A percentile compares a stretch with the other conserved stretches of the same genome.
Evolutionary conservation across 345 rosid genomes (phyloP).

Genomic region (Fremontodendron californicum): DNA sequence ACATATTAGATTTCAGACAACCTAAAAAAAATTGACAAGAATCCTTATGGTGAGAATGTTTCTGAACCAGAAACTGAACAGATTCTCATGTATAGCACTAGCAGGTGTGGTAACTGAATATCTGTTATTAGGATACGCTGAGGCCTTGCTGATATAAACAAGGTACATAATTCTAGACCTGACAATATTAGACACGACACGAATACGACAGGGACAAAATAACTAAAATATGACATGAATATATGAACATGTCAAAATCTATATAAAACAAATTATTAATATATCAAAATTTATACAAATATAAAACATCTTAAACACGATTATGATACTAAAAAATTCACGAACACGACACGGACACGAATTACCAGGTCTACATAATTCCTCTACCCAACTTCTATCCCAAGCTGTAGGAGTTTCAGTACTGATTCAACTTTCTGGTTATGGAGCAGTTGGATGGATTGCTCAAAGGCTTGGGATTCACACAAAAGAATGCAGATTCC

Average conservation of each 20-base stretch:
- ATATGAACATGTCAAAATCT: too few relatives aligned
- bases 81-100: conserved; percentile 82
- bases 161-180: conserved; percentile 48
- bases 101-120: conserved; percentile 87
- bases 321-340: too few relatives aligned
- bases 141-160: conserved; percentile 80
- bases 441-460: conserved; percentile 3
- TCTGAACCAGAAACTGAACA: conserved; percentile 62
- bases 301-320: too few relatives aligned
- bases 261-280: too few relatives aligned
- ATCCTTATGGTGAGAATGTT: conserved; percentile 11
- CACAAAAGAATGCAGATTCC: conserved; percentile 38
- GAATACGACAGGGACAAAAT: too few relatives aligned
- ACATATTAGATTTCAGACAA: not conserved
- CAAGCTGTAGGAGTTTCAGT: not conserved
- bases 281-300: too few relatives aligned
- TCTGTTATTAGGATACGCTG: conserved; percentile 70
- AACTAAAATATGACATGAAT: too few relatives aligned
- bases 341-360: too few relatives aligned
- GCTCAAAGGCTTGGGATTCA: conserved; percentile 7
- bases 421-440: not conserved
- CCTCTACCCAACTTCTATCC: not conserved
- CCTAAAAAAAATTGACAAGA: not conserved
- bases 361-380: too few relatives aligned
- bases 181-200: too few relatives aligned